Evolutionary conservation across 495 filamentous ascomycete species (phyloP), one percentile per base, ranked within the genome.

Genomic region (Neurospora sp.): DNA sequence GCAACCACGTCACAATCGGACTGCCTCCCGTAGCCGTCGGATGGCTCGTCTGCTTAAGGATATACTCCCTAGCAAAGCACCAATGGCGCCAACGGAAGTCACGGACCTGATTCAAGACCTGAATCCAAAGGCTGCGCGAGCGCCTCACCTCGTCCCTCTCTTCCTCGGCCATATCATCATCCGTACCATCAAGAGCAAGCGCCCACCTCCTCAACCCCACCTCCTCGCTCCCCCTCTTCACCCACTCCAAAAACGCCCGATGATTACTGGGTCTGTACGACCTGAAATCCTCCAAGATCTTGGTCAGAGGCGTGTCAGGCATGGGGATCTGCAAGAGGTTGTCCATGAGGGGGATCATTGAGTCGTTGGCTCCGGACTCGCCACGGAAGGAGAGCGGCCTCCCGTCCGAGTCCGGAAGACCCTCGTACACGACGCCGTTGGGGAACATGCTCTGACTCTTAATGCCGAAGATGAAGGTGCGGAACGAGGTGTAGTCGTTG

Each of bases 51-150:
- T 89, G 87, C 77, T 92, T 93, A 71, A 97, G 87, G 73, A 97
- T 97, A 75, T 97, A 97, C 85, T 97, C 94, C 27, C 93, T 84
- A n/a, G 93, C 93, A 76, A 97, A 97, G 74, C 94, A 89, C 94
- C 94, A 97, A 77, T 97, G 94, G 4, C 94, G 86, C 94, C 94
- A 97, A 73, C 94, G 84, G 83, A 97, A 97, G 76, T 94, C 93
- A 70, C 94, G 89, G 12, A 97, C 92, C 79, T 97, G 91, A 79
- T 97, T 89, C 27, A 97, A 80, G 0, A 89, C 85, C 75, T 86
- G 84, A 6, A 97, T 85, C 81, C 94, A 96, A 3, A 94, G 84
- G 7, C 78, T 61, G 6, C 81, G 75, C 1, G 80, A 81, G 74
- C 90, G 87, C 72, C 74, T 76, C 45, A 80, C 71, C 14, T 76